A percentile compares a stretch with the other conserved stretches of the same genome.
Evolutionary conservation across 2,329 filamentous ascomycete species (phyloP).

Genomic region (Meredithiella fracta): DNA sequence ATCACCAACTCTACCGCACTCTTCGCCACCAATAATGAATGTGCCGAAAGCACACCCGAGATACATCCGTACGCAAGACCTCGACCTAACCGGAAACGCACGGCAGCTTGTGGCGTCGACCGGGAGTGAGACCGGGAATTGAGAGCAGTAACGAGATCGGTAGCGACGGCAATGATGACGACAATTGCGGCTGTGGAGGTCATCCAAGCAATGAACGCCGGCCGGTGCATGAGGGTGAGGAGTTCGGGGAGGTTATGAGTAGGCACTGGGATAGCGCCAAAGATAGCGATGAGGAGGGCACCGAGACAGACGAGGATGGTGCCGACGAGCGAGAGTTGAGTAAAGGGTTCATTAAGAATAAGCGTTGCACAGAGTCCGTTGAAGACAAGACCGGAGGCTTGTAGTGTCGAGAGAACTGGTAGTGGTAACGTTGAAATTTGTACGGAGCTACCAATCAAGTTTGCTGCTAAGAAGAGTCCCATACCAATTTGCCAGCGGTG

Average conservation of each 20-base stretch:
- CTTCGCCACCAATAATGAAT: slow-evolving; percentile 85
- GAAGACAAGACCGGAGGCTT: slow-evolving; percentile 92
- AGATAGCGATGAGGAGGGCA: slow-evolving; percentile 81
- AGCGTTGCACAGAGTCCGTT: slow-evolving; percentile 95
- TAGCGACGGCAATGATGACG: slow-evolving; percentile 45
- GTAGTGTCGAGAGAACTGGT: slow-evolving; percentile 83
- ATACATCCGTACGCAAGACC: slow-evolving; percentile 81
- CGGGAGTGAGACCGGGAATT: slow-evolving; percentile 28
- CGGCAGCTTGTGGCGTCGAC: slow-evolving; percentile 29
- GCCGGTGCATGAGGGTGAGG: slow-evolving; percentile 54
- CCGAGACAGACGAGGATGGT: slow-evolving; percentile 76
- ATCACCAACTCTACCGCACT: slow-evolving; percentile 91
- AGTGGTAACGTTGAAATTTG: slow-evolving; percentile 93
- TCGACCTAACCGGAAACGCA: slow-evolving; percentile 53
- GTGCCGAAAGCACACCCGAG: slow-evolving; percentile 83
- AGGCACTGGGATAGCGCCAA: slow-evolving; percentile 85
- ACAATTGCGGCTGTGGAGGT: slow-evolving; percentile 60
- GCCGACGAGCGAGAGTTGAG: slow-evolving; percentile 76
- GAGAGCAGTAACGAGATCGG: slow-evolving; percentile 37
- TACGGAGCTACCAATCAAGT: slow-evolving; percentile 85
- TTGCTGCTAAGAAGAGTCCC: slow-evolving; percentile 91
- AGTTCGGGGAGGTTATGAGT: slow-evolving; percentile 77
- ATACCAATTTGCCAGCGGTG: slow-evolving; percentile 94
- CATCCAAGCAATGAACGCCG: slow-evolving; percentile 80
- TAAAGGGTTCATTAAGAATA: slow-evolving; percentile 86